phyloP scores from a whole-genome alignment of 345 rosid species.

The Isatis tinctoria region DNA sequence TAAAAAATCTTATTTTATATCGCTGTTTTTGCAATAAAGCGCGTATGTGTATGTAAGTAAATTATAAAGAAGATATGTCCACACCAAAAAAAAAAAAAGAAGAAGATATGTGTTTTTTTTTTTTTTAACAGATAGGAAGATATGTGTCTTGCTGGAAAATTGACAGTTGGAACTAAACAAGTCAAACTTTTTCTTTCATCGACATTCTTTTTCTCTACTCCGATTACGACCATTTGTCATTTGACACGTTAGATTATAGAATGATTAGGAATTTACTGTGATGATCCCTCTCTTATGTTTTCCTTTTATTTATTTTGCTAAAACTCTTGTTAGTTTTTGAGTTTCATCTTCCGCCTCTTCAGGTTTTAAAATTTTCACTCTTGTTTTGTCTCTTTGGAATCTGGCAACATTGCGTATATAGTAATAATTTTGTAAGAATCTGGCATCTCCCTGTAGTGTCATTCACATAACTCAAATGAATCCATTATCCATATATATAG shows the following conservation, averaged over 20 bases:
- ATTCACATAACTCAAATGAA: neutral
- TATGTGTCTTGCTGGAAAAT: constrained; percentile 33
- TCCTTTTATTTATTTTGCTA: neutral
- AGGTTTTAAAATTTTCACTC: neutral
- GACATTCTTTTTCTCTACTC: constrained; percentile 15
- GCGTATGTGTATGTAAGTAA: neutral
- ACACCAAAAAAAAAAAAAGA: no score
- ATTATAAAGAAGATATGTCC: constrained; percentile 5
- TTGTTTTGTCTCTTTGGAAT: neutral
- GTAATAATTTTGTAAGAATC: neutral
- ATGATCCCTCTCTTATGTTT: neutral
- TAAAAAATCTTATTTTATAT: constrained; percentile 4
- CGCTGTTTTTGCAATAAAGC: constrained; percentile 12
- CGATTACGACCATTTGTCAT: constrained; percentile 7
- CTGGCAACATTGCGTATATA: neutral
- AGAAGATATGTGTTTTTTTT: no score
- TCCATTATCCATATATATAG: neutral
- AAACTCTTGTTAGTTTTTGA: no score
- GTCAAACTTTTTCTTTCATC: constrained; percentile 35
- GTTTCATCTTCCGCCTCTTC: no score
- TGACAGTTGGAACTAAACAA: constrained; percentile 54
- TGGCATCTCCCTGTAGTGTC: neutral
- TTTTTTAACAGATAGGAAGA: no score
- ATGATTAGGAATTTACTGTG: constrained; percentile 28
- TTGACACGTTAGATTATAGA: constrained; percentile 30